Evolutionary conservation across 805 yeast genomes (phyloP), one percentile per base, ranked within the genome.

Genomic region (Candida nitratophila): DNA sequence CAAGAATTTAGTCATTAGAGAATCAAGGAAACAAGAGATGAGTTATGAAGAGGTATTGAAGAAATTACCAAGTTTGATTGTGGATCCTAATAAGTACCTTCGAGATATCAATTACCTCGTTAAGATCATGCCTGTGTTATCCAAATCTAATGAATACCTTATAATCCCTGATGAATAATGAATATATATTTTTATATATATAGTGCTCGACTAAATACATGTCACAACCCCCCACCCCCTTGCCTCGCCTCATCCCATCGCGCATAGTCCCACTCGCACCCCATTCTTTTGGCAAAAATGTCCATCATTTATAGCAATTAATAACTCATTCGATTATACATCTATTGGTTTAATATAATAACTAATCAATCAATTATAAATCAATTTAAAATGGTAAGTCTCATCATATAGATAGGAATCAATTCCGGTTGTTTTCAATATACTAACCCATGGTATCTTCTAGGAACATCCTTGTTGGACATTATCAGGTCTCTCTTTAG

Each of bases 21-120:
- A 91, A 64, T 82, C 81, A 63, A 83, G 83, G 59, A 77, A 74
- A 50, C 86, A 79, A 52, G 86, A 84, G 56, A 77, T 69, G 21
- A 64, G 66, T 7, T 83, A 81, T 59, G 61, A 64, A 14, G 65
- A 64, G 29, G 69, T 82, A 10, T 56, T 69, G 42, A 56, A 62
- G 16, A 66, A 65, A 39, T 47, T 46, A 11, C 64, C 71, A 2
- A 68, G 69, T 3, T 66, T 81, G 50, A 74, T 72, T 47, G 81
- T 79, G 58, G 96, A 73, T 60, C 90, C 74, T 57, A 79, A 81
- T 55, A 78, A 75, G 54, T 76, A 75, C 35, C 63, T 91, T 42
- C 71, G 98, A 46, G 96, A 91, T 59, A 74, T 83, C 26, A 80
- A 85, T 58, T 37, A 21, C 17, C 4, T 37, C 3, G n/a, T 24